A percentile compares a stretch with the other conserved stretches of the same genome.
phyloP scores from a whole-genome alignment of 2,329 filamentous ascomycete genomes.

The Aspergillus tanneri region DNA sequence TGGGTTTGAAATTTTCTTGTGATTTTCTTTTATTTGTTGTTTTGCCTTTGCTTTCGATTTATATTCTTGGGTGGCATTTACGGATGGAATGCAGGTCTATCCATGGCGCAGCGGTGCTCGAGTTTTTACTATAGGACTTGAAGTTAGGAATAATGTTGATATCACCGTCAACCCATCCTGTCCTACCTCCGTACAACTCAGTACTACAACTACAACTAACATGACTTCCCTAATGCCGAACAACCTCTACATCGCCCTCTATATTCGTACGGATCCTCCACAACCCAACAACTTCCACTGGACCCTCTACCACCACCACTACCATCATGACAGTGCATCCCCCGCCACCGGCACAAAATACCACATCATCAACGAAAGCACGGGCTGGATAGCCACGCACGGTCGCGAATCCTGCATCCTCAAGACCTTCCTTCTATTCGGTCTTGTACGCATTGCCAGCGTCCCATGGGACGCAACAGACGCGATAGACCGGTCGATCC shows the following conservation, averaged over 20 bases:
- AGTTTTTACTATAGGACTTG: conserved; percentile 25
- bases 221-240: conserved; percentile 6
- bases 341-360: conserved; percentile 22
- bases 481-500: conserved; percentile 20
- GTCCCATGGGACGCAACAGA: conserved; percentile 11
- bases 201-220: not conserved
- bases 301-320: conserved; percentile 28
- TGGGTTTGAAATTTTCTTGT: conserved; percentile 30
- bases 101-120: conserved; percentile 34
- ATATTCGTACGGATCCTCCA: conserved; percentile 25
- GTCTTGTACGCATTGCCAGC: conserved; percentile 23
- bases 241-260: conserved; percentile 28
- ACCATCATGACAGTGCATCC: too few relatives aligned
- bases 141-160: conserved; percentile 26
- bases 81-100: conserved; percentile 28
- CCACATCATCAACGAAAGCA: conserved; percentile 22
- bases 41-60: conserved; percentile 25
- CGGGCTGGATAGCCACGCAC: conserved; percentile 23
- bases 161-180: too few relatives aligned
- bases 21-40: conserved; percentile 26
- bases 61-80: conserved; percentile 36
- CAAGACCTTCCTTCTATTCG: conserved; percentile 25
- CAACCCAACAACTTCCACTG: conserved; percentile 31
- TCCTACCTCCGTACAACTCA: not conserved
- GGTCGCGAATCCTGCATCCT: conserved; percentile 16